Evolutionary conservation across 2,329 filamentous ascomycete species (phyloP), one percentile per base, ranked within the genome.

Genomic region (Amauroascus verrucosus): DNA sequence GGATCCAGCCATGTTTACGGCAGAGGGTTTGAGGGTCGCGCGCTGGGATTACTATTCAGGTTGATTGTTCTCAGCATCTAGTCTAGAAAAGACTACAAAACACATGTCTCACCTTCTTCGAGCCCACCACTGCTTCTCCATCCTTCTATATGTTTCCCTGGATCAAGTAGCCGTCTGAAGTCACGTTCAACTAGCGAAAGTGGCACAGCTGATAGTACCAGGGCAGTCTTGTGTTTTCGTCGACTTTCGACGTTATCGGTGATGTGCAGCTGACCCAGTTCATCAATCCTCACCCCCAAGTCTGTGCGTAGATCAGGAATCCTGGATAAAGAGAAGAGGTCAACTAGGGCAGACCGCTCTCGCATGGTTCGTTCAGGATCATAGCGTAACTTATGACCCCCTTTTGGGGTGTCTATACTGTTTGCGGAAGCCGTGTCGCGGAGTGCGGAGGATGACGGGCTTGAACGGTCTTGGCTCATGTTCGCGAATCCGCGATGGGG

Each of bases 121-220:
- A 57, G 57, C 1, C 57, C 58, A 24, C 54, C 55, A 8, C 50
- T 48, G 28, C 43, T 52, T 35, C 28, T 56, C 51, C 54, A 58
- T 18, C 55, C 53, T n/a, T 52, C 40, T 37, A 57, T 46, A 47
- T 53, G 49, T 30, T 56, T 59, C 8, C 54, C 57, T 13, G 46
- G 30, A 6, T 49, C 47, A 9, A 58, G 44, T n/a, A 60, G 37
- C 18, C 51, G 47, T 11, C 52, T 33, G 44, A 62, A 60, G 43
- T 62, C 60, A 38, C 56, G 54, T 44, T 58, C 55, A 30, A 54
- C 51, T 8, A 62, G 57, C 11, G 59, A 61, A 9, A 45, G 32
- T 9, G 55, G 56, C 4, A 54, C 54, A 8, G 55, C 53, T 37
- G 51, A 56, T 6, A 61, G 49, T n/a, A 59, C 40, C 9, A 62